Conservation (phyloP, 148 eudicot species). For the Camellia sinensis region DNA sequence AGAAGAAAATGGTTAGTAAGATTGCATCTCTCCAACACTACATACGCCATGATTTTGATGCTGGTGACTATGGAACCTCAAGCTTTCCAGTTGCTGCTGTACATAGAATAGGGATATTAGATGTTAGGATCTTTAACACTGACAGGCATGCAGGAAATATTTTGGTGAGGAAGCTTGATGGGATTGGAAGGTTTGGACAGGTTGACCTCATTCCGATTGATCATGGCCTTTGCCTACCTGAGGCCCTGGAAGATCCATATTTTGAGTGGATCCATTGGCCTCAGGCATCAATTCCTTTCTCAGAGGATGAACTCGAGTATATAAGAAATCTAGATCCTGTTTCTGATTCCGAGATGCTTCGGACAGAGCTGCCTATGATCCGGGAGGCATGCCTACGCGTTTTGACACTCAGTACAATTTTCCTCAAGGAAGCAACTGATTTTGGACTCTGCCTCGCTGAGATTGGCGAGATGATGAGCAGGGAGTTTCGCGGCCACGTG, state of each 20-base stretch:
- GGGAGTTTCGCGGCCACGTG: constrained; percentile 25
- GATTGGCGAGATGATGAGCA: constrained; percentile 35
- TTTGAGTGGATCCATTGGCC: constrained; percentile 44
- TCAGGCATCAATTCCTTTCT: constrained; percentile 34
- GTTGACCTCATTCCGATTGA: constrained; percentile 34
- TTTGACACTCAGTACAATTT: constrained; percentile 28
- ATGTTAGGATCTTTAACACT: constrained; percentile 31
- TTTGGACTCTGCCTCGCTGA: constrained; percentile 36
- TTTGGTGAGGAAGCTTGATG: constrained; percentile 28
- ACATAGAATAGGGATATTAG: constrained; percentile 32
- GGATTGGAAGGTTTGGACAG: constrained; percentile 27
- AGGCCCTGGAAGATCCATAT: constrained; percentile 33
- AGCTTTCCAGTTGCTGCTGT: constrained; percentile 36
- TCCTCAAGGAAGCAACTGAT: constrained; percentile 33
- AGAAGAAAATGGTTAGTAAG: constrained; percentile 25
- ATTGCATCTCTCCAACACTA: constrained; percentile 36
- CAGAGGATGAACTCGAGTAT: constrained; percentile 33
- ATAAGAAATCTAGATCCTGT: constrained; percentile 28
- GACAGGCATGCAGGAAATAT: constrained; percentile 40
- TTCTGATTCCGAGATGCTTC: constrained; percentile 30
- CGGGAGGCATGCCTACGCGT: constrained; percentile 38
- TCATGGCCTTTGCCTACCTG: constrained; percentile 38
- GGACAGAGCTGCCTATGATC: constrained; percentile 33
- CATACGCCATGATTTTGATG: constrained; percentile 37
- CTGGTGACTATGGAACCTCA: constrained; percentile 36